Conservation (phyloP, 2,329 filamentous ascomycete species). For the Diaporthe vaccinii region DNA sequence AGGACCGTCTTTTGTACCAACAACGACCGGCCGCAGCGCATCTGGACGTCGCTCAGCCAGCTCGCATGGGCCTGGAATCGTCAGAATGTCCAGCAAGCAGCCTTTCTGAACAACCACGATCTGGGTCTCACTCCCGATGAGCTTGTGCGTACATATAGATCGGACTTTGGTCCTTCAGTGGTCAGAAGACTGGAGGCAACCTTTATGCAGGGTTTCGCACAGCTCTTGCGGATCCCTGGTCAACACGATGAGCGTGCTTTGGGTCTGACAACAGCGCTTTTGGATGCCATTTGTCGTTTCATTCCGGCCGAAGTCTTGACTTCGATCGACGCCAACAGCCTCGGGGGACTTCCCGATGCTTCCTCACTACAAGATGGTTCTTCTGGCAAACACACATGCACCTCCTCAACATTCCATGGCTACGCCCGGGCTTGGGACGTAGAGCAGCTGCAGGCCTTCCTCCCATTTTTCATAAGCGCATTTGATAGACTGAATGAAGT, state of each 20-base stretch:
- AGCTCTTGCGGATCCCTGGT: neutral
- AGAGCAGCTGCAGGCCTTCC: slow-evolving; percentile 1
- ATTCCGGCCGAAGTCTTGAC: neutral
- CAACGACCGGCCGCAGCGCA: slow-evolving; percentile 5
- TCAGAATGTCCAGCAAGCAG: neutral
- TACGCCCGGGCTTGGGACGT: neutral
- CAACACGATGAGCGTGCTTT: neutral
- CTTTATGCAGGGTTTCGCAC: neutral
- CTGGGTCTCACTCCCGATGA: neutral
- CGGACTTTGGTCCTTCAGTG: neutral
- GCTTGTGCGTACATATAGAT: neutral
- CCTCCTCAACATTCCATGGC: neutral
- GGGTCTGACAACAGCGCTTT: neutral
- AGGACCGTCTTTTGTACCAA: neutral
- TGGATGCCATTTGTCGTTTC: neutral
- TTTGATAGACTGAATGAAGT: neutral
- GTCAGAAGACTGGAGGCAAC: neutral
- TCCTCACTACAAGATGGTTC: too few species aligned
- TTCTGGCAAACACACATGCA: neutral
- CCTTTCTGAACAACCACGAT: neutral
- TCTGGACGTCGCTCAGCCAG: slow-evolving; percentile 5
- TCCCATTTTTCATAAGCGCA: neutral
- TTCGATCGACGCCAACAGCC: neutral
- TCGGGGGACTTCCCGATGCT: too few species aligned
- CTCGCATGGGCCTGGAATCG: neutral